Conservation (phyloP, 169 alveolate genomes). For the Plasmodium billcollinsi region DNA sequence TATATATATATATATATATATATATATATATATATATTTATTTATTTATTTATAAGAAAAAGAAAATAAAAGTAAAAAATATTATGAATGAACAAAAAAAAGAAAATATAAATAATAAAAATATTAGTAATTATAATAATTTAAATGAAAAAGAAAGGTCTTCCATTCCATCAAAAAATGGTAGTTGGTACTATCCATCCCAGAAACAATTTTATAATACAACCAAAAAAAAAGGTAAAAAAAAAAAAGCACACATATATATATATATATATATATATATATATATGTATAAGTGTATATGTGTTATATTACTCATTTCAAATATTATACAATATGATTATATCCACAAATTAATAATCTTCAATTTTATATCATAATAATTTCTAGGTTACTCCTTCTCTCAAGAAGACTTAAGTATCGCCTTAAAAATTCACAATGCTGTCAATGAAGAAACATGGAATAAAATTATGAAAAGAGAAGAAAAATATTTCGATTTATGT, state of each 20-base stretch:
- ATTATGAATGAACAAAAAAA: background rate
- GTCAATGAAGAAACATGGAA: conserved; percentile 88
- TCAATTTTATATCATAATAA: too few relatives aligned
- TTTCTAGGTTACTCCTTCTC: conserved; percentile 80
- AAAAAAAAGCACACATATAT: background rate
- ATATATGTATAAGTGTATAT: background rate
- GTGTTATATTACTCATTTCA: background rate
- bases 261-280: background rate
- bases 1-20: too few relatives aligned
- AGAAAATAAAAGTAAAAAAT: background rate
- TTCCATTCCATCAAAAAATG: conserved; percentile 80
- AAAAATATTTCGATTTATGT: conserved; percentile 77
- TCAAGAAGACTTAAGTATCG: conserved; percentile 77
- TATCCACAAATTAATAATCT: too few relatives aligned
- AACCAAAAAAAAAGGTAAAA: conserved; percentile 81
- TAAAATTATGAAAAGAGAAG: conserved; percentile 83
- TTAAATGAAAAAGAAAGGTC: conserved; percentile 77
- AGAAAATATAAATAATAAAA: too few relatives aligned
- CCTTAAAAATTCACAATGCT: conserved; percentile 84
- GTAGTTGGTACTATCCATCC: conserved; percentile 86
- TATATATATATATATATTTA: too few relatives aligned
- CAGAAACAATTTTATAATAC: conserved; percentile 83
- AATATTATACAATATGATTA: too few relatives aligned
- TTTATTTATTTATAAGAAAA: background rate
- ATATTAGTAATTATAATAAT: conserved; percentile 6